A percentile compares a stretch with the other conserved stretches of the same genome.
phyloP scores from a whole-genome alignment of 2,329 filamentous ascomycete genomes.

The Sporothrix pallida region DNA sequence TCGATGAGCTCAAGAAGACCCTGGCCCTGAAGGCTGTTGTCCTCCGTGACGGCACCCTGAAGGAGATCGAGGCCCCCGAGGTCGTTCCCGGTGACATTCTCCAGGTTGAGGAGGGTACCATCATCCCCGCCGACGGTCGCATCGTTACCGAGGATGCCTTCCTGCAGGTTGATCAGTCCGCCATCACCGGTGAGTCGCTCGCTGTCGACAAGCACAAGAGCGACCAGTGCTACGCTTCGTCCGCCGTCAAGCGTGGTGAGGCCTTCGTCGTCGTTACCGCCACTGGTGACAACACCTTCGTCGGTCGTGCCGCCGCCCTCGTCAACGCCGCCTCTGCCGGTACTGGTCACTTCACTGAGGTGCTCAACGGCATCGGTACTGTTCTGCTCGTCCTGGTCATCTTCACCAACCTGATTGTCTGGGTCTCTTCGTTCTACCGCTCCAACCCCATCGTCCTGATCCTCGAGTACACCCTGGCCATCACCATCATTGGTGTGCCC shows the following conservation, averaged over 20 bases:
- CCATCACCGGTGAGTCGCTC: conserved; percentile 89
- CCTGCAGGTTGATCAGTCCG: conserved; percentile 89
- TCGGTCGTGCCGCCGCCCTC: conserved; percentile 84
- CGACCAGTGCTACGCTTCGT: conserved; percentile 84
- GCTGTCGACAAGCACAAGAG: conserved; percentile 86
- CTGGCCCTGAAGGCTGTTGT: conserved; percentile 84
- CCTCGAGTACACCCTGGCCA: conserved; percentile 82
- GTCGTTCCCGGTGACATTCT: conserved; percentile 91
- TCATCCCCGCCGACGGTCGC: conserved; percentile 86
- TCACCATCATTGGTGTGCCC: conserved; percentile 89
- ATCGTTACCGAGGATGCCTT: conserved; percentile 84
- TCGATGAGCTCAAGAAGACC: conserved; percentile 84
- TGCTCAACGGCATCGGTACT: conserved; percentile 84
- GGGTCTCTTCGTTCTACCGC: conserved; percentile 87
- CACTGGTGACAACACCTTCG: conserved; percentile 88
- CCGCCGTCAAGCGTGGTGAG: conserved; percentile 88
- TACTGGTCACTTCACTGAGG: conserved; percentile 87
- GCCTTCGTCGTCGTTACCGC: conserved; percentile 81
- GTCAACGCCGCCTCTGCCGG: conserved; percentile 77
- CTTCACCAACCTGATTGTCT: conserved; percentile 79
- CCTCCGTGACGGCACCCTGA: conserved; percentile 77
- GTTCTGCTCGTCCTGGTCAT: conserved; percentile 81
- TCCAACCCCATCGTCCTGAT: conserved; percentile 80
- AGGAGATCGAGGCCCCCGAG: conserved; percentile 80
- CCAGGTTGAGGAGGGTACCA: conserved; percentile 89